Base-by-base conservation (phyloP, 1,284 basidiomycete genomes). In the Ustilago loliicola region DNA sequence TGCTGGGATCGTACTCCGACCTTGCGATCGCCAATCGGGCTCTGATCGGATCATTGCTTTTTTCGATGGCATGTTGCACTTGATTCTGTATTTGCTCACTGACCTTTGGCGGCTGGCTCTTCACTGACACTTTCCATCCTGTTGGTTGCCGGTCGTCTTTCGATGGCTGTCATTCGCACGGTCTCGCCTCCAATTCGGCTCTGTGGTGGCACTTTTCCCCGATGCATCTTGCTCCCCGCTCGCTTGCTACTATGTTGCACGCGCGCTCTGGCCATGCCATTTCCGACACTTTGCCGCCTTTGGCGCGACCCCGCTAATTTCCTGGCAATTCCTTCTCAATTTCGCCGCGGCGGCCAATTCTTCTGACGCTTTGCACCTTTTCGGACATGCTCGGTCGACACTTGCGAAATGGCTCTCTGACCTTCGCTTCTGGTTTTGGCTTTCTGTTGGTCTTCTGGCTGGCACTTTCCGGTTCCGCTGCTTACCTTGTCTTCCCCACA, bases 351-450 rank as follows among this genome's bases (percentile, higher is more conserved):
- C 54, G 61, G 61, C 52, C 38, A 55, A 47, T 55, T 55, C 30
- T 36, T 38, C 27, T 6, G 11, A n/a, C 7, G 21, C 17, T 27
- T 32, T 9, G 38, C 30, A n/a, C 25, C 15, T 21, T 66, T 67
- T 67, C 65, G 65, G 59, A 61, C 38, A 29, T 67, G 53, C 61
- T 72, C 71, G 71, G 71, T 67, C 71, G 71, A 72, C 29, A 40
- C 32, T 17, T 38, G 40, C 53, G 48, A 50, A 50, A 27, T 50
- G 23, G 36, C 36, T 15, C 47, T 25, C 51, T 50, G 36, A 32
- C 21, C 54, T 30, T 38, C 42, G 51, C 27, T 38, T 27, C 21
- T 40, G 30, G 30, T 52, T 25, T 52, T 65, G 29, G 61, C 61
- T 56, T 47, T 47, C 38, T n/a, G 17, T 25, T 25, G 13, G 23